Base-by-base conservation (phyloP, 805 yeast species). In the Kazachstania martiniae region DNA sequence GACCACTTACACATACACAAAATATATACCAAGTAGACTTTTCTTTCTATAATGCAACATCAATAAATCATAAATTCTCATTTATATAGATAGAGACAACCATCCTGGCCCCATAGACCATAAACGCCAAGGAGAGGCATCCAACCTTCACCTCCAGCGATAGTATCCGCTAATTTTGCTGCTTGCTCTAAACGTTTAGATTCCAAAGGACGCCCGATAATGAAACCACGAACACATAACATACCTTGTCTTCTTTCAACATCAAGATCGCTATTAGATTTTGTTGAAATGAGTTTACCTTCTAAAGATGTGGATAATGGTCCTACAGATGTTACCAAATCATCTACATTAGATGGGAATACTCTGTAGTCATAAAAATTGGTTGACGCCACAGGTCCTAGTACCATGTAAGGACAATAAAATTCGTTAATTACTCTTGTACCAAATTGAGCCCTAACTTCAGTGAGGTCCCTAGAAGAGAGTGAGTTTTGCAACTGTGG, bases 101-200 rank as follows among this genome's bases (percentile, higher is more conserved):
- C 87, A 52, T 80, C 89, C 18, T 53, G 60, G 10, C 85, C 87
- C 66, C 77, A 77, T 23, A 62, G 61, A 0, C 84, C 86, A 22
- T 41, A 46, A 0, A 75, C 58, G 5, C 68, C 68, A 3, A 69
- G 59, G 66, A 76, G 4, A 53, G 68, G 68, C 62, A 62, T 58
- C 68, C 68, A 63, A 14, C 70, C 68, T 39, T 68, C 74, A 6
- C 69, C 63, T n/a, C 67, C 68, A 17, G 54, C 58, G 26, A 50
- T 36, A 13, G 46, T 35, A 16, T 58, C 59, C 5, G 61, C 59
- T 15, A 49, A 29, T 4, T 43, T 29, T 8, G 51, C 45, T 2
- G 65, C 63, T 3, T 23, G 31, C 13, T 49, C 43, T 27, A 60
- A 36, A 8, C 57, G 53, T 4, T 43, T 35, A 2, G 44, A 33